phyloP scores from a whole-genome alignment of 139 green algal genomes.

The Chlorella vulgaris region DNA sequence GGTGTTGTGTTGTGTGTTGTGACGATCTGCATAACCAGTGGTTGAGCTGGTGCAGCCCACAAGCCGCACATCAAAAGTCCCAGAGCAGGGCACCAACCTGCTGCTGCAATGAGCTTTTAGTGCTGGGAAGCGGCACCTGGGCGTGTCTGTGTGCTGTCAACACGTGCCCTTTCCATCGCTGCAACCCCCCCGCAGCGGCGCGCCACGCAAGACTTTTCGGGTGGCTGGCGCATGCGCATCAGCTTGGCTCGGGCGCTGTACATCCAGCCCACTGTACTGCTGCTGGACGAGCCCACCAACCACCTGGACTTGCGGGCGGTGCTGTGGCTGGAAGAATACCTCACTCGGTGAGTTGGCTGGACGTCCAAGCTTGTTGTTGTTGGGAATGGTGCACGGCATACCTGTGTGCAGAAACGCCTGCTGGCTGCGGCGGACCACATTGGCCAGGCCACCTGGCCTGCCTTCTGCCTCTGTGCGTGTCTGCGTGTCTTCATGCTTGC shows the following conservation, averaged over 20 bases:
- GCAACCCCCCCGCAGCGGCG: not conserved
- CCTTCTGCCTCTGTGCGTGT: too few species aligned
- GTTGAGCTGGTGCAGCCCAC: too few species aligned
- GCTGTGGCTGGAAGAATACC: slow-evolving; percentile 89
- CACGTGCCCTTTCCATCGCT: not conserved
- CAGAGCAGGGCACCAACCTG: too few species aligned
- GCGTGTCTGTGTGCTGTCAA: too few species aligned
- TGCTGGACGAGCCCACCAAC: slow-evolving; percentile 99
- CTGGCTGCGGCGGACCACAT: not conserved
- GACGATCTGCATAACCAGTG: not conserved
- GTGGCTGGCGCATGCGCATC: slow-evolving; percentile 98
- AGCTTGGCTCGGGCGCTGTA: slow-evolving; percentile 98
- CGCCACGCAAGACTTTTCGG: slow-evolving; percentile 42
- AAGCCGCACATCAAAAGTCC: too few species aligned
- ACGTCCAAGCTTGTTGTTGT: not conserved
- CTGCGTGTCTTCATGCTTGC: too few species aligned
- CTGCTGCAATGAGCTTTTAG: too few species aligned
- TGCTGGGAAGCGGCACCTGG: too few species aligned
- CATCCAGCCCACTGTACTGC: slow-evolving; percentile 95
- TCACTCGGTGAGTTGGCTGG: slow-evolving; percentile 54
- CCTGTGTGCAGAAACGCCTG: not conserved
- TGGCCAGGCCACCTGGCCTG: too few species aligned
- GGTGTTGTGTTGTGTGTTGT: slow-evolving; percentile 56
- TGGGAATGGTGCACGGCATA: not conserved
- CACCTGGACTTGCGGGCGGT: slow-evolving; percentile 96